Evolutionary conservation across 768 basidiomycete species (phyloP).

Genomic region (Leccinum subgranulosum): DNA sequence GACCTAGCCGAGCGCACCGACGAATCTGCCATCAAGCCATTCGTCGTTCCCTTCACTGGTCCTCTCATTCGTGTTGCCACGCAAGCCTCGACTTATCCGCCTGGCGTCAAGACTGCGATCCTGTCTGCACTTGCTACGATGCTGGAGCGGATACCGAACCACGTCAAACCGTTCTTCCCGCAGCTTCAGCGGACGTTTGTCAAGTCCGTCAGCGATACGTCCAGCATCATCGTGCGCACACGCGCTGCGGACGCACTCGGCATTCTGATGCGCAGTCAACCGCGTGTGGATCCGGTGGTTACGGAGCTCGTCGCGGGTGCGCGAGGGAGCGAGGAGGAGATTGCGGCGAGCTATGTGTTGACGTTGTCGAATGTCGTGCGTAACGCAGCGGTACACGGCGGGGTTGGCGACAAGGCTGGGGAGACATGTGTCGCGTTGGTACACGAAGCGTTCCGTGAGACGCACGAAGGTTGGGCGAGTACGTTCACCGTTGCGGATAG

Average conservation of each 20-base stretch:
- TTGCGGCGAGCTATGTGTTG: slow-evolving; percentile 71
- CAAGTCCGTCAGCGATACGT: slow-evolving; percentile 82
- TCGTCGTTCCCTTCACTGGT: slow-evolving; percentile 92
- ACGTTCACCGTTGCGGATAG: accelerated
- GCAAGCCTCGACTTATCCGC: slow-evolving; percentile 84
- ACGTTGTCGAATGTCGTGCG: slow-evolving; percentile 75
- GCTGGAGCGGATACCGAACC: slow-evolving; percentile 79
- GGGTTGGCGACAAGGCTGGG: slow-evolving; percentile 73
- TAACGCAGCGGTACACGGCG: slow-evolving; percentile 55
- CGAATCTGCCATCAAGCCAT: slow-evolving; percentile 86
- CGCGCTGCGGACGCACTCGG: slow-evolving; percentile 85
- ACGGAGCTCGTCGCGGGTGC: slow-evolving; percentile 75
- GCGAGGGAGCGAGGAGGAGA: slow-evolving; percentile 59
- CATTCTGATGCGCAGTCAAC: slow-evolving; percentile 84
- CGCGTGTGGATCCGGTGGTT: slow-evolving; percentile 90
- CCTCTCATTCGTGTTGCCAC: slow-evolving; percentile 94
- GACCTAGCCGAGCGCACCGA: slow-evolving; percentile 90
- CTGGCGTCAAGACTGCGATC: slow-evolving; percentile 91
- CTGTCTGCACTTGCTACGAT: slow-evolving; percentile 81
- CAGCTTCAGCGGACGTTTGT: slow-evolving; percentile 96
- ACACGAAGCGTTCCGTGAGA: slow-evolving; percentile 72
- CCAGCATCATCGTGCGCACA: slow-evolving; percentile 74
- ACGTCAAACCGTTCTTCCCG: slow-evolving; percentile 98
- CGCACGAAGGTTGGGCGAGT: slow-evolving; percentile 52
- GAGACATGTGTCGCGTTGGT: slow-evolving; percentile 75